phyloP scores from a whole-genome alignment of 257 asterid genomes.

The Solanum medicagineum region DNA sequence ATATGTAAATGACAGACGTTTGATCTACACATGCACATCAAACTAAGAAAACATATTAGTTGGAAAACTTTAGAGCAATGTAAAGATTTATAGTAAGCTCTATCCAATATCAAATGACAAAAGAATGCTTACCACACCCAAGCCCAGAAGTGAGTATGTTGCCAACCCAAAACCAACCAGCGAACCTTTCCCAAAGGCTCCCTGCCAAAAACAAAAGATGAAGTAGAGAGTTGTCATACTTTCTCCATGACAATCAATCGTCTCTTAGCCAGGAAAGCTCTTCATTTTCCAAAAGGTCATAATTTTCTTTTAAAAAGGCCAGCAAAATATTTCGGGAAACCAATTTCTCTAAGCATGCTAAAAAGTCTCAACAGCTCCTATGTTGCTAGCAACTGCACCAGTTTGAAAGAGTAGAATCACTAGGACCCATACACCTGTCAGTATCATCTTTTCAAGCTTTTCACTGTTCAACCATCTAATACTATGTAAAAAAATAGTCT shows the following conservation, averaged over 20 bases:
- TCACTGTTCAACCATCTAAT: not conserved
- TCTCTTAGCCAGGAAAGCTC: not conserved
- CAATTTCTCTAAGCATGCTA: not conserved
- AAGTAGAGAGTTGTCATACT: not conserved
- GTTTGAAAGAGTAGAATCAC: not conserved
- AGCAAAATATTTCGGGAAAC: not conserved
- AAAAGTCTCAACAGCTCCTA: not conserved
- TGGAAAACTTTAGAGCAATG: not conserved
- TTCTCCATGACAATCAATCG: not conserved
- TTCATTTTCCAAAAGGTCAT: not conserved
- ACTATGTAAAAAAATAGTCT: not conserved
- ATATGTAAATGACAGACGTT: not conserved
- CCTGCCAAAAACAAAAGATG: slow-evolving; percentile 21
- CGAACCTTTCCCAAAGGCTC: slow-evolving; percentile 63
- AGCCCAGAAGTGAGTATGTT: slow-evolving; percentile 52
- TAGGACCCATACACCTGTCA: not conserved
- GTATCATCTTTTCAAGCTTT: not conserved
- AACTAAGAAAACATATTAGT: not conserved
- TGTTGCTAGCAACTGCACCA: not conserved
- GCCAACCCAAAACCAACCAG: slow-evolving; percentile 55
- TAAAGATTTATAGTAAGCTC: not conserved
- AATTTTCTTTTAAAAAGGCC: not conserved
- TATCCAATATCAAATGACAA: not conserved
- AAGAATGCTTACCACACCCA: slow-evolving; percentile 51
- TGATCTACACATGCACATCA: not conserved